Conservation (phyloP, 768 basidiomycete species). For the Termitomyces sp. region DNA sequence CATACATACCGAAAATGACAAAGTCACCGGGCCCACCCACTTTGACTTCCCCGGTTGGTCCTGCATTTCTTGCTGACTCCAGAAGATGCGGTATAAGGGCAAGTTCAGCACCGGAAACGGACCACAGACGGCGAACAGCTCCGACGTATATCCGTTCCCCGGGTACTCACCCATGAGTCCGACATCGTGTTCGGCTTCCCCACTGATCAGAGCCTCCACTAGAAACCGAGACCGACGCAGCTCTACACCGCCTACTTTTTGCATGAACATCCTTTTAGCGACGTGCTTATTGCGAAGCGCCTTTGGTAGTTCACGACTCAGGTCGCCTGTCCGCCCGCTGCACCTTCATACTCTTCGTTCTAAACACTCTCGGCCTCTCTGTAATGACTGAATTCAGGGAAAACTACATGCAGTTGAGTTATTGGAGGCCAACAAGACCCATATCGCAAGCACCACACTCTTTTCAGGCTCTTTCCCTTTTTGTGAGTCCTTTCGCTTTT, state of each 20-base stretch:
- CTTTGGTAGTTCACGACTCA: too few species aligned
- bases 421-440: too few species aligned
- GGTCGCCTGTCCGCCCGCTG: too few species aligned
- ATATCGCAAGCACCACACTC: too few species aligned
- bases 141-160: conserved; percentile 15
- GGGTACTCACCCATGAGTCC: conserved; percentile 16
- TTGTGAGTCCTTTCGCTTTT: too few species aligned
- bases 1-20: conserved; percentile 1
- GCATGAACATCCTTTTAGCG: too few species aligned
- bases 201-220: conserved; percentile 1
- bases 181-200: background rate
- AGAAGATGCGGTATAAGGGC: conserved; percentile 6
- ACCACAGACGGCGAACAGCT: conserved; percentile 14
- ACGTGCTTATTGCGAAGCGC: too few species aligned
- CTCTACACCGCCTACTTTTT: conserved; percentile 11
- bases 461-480: too few species aligned
- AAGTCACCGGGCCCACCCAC: background rate
- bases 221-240: conserved; percentile 8
- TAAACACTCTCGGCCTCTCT: too few species aligned
- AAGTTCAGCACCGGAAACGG: conserved; percentile 7
- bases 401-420: too few species aligned
- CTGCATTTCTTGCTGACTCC: conserved; percentile 8
- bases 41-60: conserved; percentile 1
- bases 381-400: too few species aligned
- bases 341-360: too few species aligned